A percentile compares a stretch with the other conserved stretches of the same genome.
phyloP scores from a whole-genome alignment of 2,329 filamentous ascomycete genomes.

The Penicillium griseofulvum region DNA sequence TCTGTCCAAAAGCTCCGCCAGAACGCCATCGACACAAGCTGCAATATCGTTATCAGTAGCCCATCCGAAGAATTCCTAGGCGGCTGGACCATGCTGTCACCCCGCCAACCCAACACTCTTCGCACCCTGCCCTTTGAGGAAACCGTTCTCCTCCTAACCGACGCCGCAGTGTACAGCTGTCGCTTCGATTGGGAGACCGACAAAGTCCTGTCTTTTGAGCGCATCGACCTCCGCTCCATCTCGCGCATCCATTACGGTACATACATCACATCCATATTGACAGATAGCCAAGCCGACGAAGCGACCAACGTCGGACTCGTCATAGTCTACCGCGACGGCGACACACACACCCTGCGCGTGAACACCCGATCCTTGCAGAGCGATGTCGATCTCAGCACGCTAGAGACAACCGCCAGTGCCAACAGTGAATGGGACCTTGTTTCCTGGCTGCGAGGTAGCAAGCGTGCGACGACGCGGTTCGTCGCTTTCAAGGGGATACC shows the following conservation, averaged over 20 bases:
- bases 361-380: slow-evolving; percentile 77
- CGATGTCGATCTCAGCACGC: slow-evolving; percentile 51
- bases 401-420: slow-evolving; percentile 27
- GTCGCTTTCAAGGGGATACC: slow-evolving; percentile 47
- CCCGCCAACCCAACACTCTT: slow-evolving; percentile 67
- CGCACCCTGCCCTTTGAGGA: slow-evolving; percentile 78
- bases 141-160: slow-evolving; percentile 80
- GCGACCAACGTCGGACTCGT: slow-evolving; percentile 79
- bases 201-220: slow-evolving; percentile 89
- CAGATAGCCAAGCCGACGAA: slow-evolving; percentile 72
- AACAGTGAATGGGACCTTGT: slow-evolving; percentile 42
- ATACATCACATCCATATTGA: slow-evolving; percentile 87
- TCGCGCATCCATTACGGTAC: slow-evolving; percentile 72
- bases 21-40: slow-evolving; percentile 83
- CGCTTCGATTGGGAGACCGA: slow-evolving; percentile 93
- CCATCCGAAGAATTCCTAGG: slow-evolving; percentile 80
- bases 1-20: slow-evolving; percentile 81
- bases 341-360: slow-evolving; percentile 69
- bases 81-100: slow-evolving; percentile 85
- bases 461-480: slow-evolving; percentile 33
- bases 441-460: slow-evolving; percentile 40
- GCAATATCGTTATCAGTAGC: slow-evolving; percentile 80
- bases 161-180: slow-evolving; percentile 81
- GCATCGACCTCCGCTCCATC: slow-evolving; percentile 73
- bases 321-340: slow-evolving; percentile 70